Base-by-base conservation (phyloP, 2,329 filamentous ascomycete species). In the Claviceps purpurea region DNA sequence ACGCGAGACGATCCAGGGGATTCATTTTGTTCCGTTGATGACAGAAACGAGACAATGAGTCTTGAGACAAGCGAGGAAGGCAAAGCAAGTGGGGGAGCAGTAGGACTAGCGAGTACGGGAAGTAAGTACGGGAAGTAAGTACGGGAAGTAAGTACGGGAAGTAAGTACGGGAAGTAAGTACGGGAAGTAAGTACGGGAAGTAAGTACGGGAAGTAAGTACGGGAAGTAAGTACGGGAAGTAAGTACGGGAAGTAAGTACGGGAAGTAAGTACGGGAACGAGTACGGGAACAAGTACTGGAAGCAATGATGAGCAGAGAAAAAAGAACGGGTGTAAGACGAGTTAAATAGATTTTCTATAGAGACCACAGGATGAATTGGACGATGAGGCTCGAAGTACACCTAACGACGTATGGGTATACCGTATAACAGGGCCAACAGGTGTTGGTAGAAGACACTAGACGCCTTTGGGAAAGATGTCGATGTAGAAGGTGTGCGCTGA, bases 371-470 rank as follows among this genome's bases (percentile, higher is more conserved):
- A 44, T 46, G 44, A 39, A 45, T 22, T 39, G 45, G 42, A 49
- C 47, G 54, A 52, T 51, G 51, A 53, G 49, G 43, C 54, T 55
- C 49, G 46, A 49, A 51, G 47, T 52, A 40, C 40, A 30, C 26
- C 8, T 30, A 30, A 30, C 26, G 8, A 30, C 26, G 26, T 26
- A 39, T 44, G 10, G 20, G 14, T 1, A 18, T 3, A 22, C 22
- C 22, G 22, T 22, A 7, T 30, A 8, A 10, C 8, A 18, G 18
- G 18, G 18, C 18, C 18, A 22, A 22, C 3, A 50, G 42, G 40
- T 34, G 42, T 24, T 26, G 42, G 26, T 24, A n/a, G 39, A 37
- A 50, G 42, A 45, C 34, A 41, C 40, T 45, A 50, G 48, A 51
- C 34, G 42, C 34, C 14, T 51, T 51, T 45, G 44, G 39, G 45